Base-by-base conservation (phyloP, 2,329 filamentous ascomycete species). In the Cladophialophora carrionii region DNA sequence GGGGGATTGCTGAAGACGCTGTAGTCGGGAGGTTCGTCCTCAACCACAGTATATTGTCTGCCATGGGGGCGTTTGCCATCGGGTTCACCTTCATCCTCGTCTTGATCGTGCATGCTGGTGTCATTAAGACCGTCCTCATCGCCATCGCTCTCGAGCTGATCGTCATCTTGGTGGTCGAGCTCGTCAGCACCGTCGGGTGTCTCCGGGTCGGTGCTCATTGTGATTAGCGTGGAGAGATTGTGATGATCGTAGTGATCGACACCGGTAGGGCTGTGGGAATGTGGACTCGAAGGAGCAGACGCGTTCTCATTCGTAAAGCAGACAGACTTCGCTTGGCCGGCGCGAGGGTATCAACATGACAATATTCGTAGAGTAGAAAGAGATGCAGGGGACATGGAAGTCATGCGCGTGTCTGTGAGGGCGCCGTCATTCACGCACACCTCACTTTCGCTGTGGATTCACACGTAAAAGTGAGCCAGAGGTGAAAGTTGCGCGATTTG, bases 1-100 rank as follows among this genome's bases (percentile, higher is more conserved):
- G 78, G 78, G 10, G 80, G 80, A 56, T 78, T 79, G 53, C 76
- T 69, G 68, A 79, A 77, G 41, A 80, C 70, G 52, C 73, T 78
- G 66, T 72, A 72, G 59, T 66, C 62, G 24, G 65, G 68, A n/a
- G 66, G 51, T 32, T 63, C 64, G 32, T 66, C 60, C 9, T 64
- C 52, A 10, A 43, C 17, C 20, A 62, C 43, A 20, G 62, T 52
- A 52, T 64, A 67, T 17, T 61, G 53, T 56, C 62, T 65, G 48
- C 68, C 62, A 48, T 68, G 66, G 29, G 63, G 46, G 17, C 62
- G 43, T 46, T 64, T 62, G 17, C 57, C 63, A 43, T 62, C 61
- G 48, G 46, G 58, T 60, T 58, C 59, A 29, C 29, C 57, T 43
- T 60, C 57, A 37, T 60, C 57, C 6, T 60, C 67, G 46, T 68